Evolutionary conservation across 2,329 filamentous ascomycete genomes (phyloP).

Genomic region (Aspergillus clavatus): DNA sequence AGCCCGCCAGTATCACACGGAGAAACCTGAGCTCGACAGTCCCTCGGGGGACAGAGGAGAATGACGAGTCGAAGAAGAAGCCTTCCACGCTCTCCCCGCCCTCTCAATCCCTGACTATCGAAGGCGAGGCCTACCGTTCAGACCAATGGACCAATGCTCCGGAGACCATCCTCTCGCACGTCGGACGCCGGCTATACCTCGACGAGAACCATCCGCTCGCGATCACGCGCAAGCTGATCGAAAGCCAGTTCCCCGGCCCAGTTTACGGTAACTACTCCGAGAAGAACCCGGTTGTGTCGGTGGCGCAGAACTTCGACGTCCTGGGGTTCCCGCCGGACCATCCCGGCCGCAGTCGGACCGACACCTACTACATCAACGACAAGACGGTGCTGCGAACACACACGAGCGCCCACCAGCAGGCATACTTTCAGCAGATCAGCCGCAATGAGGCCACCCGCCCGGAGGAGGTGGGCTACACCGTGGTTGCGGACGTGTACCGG

Average conservation of each 20-base stretch:
- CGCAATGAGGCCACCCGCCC: constrained; percentile 32
- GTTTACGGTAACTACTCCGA: constrained; percentile 72
- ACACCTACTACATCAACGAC: constrained; percentile 93
- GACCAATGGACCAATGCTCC: constrained; percentile 87
- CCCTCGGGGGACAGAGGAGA: constrained; percentile 21
- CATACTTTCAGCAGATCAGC: constrained; percentile 64
- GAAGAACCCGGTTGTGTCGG: constrained; percentile 77
- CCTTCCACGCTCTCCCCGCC: constrained; percentile 1
- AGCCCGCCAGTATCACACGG: constrained; percentile 15
- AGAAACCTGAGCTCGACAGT: constrained; percentile 33
- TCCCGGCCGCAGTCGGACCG: constrained; percentile 76
- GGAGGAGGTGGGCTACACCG: constrained; percentile 67
- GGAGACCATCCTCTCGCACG: constrained; percentile 65
- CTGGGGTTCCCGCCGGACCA: constrained; percentile 85
- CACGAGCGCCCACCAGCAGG: constrained; percentile 90
- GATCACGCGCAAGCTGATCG: constrained; percentile 88
- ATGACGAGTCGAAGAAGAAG: constrained; percentile 6
- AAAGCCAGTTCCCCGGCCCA: constrained; percentile 73
- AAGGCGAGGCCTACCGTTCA: constrained; percentile 59
- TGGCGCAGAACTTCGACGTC: constrained; percentile 92
- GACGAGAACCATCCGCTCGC: constrained; percentile 82
- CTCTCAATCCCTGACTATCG: constrained; percentile 49
- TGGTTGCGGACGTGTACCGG: constrained; percentile 91
- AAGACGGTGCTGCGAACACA: constrained; percentile 83
- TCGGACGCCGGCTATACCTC: constrained; percentile 79